Conservation (phyloP, 2,329 filamentous ascomycete species). For the Lachnellula arida region DNA sequence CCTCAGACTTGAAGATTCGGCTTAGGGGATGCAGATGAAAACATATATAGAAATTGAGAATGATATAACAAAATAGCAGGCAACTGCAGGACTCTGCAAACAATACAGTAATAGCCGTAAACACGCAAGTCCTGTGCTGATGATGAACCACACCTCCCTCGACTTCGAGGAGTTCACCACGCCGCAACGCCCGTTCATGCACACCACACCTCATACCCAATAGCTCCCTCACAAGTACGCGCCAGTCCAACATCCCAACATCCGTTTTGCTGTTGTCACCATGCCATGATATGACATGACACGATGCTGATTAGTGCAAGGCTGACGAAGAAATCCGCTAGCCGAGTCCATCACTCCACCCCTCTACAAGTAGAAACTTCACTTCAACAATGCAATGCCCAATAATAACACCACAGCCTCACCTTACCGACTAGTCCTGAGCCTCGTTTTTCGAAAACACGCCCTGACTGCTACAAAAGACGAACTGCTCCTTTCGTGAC, state of each 20-base stretch:
- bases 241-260: background rate
- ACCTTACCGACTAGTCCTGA: background rate
- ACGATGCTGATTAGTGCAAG: background rate
- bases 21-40: no score
- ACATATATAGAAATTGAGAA: no score
- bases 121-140: background rate
- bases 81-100: no score
- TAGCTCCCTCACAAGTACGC: background rate
- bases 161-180: background rate
- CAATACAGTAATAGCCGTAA: background rate
- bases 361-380: background rate
- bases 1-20: no score
- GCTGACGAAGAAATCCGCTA: background rate
- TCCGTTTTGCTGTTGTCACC: no score
- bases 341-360: background rate
- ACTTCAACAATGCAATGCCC: background rate
- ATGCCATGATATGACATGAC: background rate
- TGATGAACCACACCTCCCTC: background rate
- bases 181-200: background rate
- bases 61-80: no score
- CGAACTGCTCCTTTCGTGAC: background rate
- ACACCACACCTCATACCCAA: background rate
- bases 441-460: constrained; percentile 1
- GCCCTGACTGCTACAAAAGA: background rate
- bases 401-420: no score